Evolutionary conservation across 768 basidiomycete genomes (phyloP).

Genomic region (Suillus clintonianus): DNA sequence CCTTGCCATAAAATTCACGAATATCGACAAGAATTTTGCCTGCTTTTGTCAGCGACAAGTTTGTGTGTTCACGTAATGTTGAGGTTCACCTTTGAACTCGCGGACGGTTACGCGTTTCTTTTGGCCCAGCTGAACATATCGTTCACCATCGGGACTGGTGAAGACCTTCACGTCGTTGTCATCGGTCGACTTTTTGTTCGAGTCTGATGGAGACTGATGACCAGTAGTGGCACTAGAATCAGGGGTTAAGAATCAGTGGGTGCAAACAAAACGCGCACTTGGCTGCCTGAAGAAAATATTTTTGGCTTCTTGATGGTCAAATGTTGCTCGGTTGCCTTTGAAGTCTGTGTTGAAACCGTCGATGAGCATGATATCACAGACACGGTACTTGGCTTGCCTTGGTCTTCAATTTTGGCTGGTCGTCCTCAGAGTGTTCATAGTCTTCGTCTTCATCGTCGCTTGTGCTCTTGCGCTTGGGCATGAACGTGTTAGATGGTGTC

Average conservation of each 20-base stretch:
- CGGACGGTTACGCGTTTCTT: constrained; percentile 66
- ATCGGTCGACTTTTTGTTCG: not conserved
- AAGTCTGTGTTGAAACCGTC: not conserved
- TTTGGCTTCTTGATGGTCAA: constrained; percentile 41
- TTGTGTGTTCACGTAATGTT: not conserved
- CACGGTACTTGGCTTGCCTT: not conserved
- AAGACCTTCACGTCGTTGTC: constrained; percentile 9
- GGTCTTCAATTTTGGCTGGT: not conserved
- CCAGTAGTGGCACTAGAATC: not conserved
- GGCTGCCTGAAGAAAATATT: constrained; percentile 5
- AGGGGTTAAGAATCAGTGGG: constrained; percentile 14
- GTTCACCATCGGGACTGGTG: constrained; percentile 34
- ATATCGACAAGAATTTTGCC: constrained; percentile 66
- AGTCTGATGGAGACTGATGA: constrained; percentile 14
- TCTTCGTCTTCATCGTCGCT: constrained; percentile 23
- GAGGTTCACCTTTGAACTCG: constrained; percentile 43
- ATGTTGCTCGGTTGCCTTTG: constrained; percentile 11
- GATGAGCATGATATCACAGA: not conserved
- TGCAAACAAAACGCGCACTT: constrained; percentile 2
- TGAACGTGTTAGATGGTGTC: not conserved
- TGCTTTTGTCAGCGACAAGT: constrained; percentile 35
- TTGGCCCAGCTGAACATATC: constrained; percentile 69
- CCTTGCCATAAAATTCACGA: constrained; percentile 66
- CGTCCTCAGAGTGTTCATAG: constrained; percentile 4
- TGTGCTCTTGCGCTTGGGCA: constrained; percentile 19